phyloP scores from a whole-genome alignment of 352 stramenopile genomes.

The Phytopythium kandeliae region DNA sequence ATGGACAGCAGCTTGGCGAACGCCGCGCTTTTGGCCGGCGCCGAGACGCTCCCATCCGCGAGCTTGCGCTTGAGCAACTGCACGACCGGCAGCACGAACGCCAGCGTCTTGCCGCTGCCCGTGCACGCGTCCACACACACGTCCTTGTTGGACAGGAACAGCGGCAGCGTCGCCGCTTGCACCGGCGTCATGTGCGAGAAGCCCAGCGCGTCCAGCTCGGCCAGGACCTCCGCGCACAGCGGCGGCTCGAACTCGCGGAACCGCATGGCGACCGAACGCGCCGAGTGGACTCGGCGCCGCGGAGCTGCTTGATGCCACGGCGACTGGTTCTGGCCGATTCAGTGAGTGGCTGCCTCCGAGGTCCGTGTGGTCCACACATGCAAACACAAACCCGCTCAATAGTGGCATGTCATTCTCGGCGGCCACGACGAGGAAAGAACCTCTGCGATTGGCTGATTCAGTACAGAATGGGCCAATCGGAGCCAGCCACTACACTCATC shows the following conservation, averaged over 20 bases:
- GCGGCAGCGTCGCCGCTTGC: slow-evolving; percentile 88
- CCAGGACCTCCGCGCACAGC: slow-evolving; percentile 69
- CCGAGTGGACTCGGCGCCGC: not conserved
- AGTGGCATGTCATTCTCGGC: not conserved
- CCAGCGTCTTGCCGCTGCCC: slow-evolving; percentile 93
- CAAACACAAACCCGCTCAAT: not conserved
- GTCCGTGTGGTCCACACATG: slow-evolving; percentile 1
- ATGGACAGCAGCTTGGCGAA: slow-evolving; percentile 76
- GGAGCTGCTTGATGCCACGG: not conserved
- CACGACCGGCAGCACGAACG: slow-evolving; percentile 93
- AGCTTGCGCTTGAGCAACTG: slow-evolving; percentile 84
- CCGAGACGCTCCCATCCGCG: slow-evolving; percentile 47
- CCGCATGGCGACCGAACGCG: slow-evolving; percentile 29
- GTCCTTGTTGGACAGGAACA: slow-evolving; percentile 93
- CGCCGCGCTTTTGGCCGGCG: slow-evolving; percentile 34
- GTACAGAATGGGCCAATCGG: slow-evolving; percentile 6
- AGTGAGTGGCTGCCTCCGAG: not conserved
- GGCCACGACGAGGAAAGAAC: not conserved
- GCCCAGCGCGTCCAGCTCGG: slow-evolving; percentile 63
- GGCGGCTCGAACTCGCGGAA: slow-evolving; percentile 81
- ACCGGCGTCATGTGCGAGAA: slow-evolving; percentile 92
- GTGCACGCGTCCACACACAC: slow-evolving; percentile 94
- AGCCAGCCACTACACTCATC: not conserved
- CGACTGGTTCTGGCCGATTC: no score
- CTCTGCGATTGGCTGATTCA: slow-evolving; percentile 2